phyloP scores from a whole-genome alignment of 2,329 filamentous ascomycete species.

The Pleoardoris graminearum region DNA sequence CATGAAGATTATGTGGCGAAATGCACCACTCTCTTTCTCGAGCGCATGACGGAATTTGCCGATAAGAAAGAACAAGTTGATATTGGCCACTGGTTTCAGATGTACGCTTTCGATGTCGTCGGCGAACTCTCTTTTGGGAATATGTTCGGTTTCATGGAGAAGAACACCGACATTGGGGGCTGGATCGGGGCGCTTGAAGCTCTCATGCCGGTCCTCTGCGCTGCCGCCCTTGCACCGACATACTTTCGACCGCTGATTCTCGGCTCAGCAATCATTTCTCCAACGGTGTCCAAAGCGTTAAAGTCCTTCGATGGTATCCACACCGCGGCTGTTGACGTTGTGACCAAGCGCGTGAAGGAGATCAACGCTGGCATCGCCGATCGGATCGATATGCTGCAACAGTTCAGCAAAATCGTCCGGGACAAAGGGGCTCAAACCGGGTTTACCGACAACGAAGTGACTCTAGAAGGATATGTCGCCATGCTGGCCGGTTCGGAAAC shows the following conservation, averaged over 20 bases:
- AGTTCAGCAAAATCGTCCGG: conserved; percentile 29
- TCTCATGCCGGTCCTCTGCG: conserved; percentile 36
- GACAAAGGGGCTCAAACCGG: conserved; percentile 35
- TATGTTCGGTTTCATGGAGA: conserved; percentile 49
- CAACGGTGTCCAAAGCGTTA: conserved; percentile 27
- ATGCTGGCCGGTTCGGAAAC: conserved; percentile 45
- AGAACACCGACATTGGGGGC: conserved; percentile 44
- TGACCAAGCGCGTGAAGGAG: conserved; percentile 16
- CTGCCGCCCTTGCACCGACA: conserved; percentile 32
- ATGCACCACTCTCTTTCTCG: conserved; percentile 27
- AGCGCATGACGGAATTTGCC: conserved; percentile 23
- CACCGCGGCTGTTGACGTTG: conserved; percentile 26
- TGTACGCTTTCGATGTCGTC: conserved; percentile 45
- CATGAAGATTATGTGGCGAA: conserved; percentile 29
- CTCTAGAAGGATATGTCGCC: conserved; percentile 30
- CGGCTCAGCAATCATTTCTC: conserved; percentile 22
- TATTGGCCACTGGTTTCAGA: conserved; percentile 33
- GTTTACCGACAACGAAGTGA: conserved; percentile 36
- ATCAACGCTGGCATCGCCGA: conserved; percentile 7
- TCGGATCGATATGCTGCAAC: conserved; percentile 13
- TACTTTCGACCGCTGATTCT: conserved; percentile 38
- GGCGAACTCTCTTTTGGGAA: conserved; percentile 48
- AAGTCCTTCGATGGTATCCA: conserved; percentile 32
- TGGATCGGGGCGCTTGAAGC: conserved; percentile 45
- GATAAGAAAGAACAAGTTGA: conserved; percentile 23